Evolutionary conservation across 495 filamentous ascomycete species (phyloP), one percentile per base, ranked within the genome.

Genomic region (Talaromyces trachyspermus): DNA sequence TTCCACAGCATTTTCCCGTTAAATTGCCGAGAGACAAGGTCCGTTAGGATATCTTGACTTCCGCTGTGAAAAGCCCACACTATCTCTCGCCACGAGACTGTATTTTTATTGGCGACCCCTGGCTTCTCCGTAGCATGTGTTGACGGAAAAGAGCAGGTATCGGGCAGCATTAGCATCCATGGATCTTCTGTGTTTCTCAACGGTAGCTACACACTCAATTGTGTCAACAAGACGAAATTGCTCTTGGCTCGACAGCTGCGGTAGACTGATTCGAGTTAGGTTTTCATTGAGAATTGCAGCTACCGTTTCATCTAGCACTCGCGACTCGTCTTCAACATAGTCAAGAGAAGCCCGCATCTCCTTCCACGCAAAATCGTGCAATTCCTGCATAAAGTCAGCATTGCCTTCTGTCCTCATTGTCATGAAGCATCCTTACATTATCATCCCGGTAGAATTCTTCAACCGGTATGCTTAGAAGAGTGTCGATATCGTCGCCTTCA

Each of bases 151-250:
- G 19, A 95, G 71, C 63, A 95, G 76, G 63, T 87, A 97, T 29
- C 86, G 78, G n/a, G 86, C 83, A 9, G 86, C 91, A 61, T 95
- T 95, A 55, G 88, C 86, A 62, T 97, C 91, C 68, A 95, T 88
- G 11, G 90, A 94, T 3, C 89, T 77, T 30, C 88, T 76, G 57
- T 97, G 88, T 63, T 90, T 88, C 54, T 91, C 87, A 0, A 94
- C 89, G 11, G 86, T 79, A 7, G 86, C 86, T 37, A 88, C 78
- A 50, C 90, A 95, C 63, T 95, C 89, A 49, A 95, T 76, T 19
- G 89, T 95, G 58, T 90, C 83, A 2, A 83, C 84, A 5, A 97
- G 69, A 50, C 86, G 85, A 49, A 94, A 91, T 59, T 97, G 91
- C 53, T 95, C 89, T 43, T 85, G 84, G 40, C 85, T 84, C 1